Evolutionary conservation across 306 rosid species (phyloP).

Genomic region (Fragaria nilgerrensis): DNA sequence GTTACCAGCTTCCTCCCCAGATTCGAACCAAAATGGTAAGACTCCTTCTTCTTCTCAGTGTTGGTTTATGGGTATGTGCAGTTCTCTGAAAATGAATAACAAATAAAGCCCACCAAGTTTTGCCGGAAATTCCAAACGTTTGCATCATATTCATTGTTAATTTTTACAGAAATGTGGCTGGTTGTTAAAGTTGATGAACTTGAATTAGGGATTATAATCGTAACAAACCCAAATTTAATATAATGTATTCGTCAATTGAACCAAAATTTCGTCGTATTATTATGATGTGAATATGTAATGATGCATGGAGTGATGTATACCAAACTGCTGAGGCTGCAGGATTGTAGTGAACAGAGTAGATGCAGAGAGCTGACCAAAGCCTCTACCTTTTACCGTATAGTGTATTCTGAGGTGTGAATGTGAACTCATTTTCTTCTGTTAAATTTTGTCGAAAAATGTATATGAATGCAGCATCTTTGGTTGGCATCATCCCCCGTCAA

Average conservation of each 20-base stretch:
- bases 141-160: background rate
- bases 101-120: background rate
- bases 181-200: background rate
- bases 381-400: slow-evolving; percentile 24
- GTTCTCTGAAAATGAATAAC: background rate
- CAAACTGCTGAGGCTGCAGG: slow-evolving; percentile 9
- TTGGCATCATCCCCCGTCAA: background rate
- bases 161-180: background rate
- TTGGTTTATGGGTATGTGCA: background rate
- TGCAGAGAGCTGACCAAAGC: slow-evolving; percentile 21
- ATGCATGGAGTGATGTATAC: background rate
- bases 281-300: background rate
- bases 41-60: background rate
- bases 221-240: background rate
- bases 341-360: slow-evolving; percentile 18
- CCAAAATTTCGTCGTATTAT: background rate
- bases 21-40: slow-evolving; percentile 6
- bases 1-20: background rate
- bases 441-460: background rate
- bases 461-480: background rate
- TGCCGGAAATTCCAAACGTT: background rate
- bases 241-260: background rate
- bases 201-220: background rate
- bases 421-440: background rate
- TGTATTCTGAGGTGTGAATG: slow-evolving; percentile 40